Evolutionary conservation across 2,329 filamentous ascomycete genomes (phyloP).

Genomic region (Xylariaceae sp.): DNA sequence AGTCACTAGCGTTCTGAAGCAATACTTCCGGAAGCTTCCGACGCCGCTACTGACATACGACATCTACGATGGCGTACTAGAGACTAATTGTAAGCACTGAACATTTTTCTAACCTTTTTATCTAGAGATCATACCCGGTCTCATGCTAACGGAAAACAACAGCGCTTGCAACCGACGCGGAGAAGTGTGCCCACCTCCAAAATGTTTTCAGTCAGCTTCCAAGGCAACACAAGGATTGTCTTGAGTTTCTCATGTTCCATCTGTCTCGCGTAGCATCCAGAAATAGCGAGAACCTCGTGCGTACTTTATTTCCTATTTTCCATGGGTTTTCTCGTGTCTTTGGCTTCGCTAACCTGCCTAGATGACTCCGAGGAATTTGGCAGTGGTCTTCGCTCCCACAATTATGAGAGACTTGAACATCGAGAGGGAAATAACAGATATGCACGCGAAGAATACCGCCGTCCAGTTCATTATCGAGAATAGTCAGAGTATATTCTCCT

Average conservation of each 20-base stretch:
- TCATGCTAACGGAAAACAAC: conserved; percentile 14
- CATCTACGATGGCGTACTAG: conserved; percentile 82
- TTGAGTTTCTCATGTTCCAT: conserved; percentile 93
- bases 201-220: conserved; percentile 74
- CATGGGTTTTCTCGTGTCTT: neutral
- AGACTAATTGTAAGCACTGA: conserved; percentile 62
- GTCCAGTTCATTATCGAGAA: conserved; percentile 93
- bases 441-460: conserved; percentile 85
- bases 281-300: conserved; percentile 76
- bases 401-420: conserved; percentile 90
- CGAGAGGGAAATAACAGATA: conserved; percentile 92
- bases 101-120: neutral
- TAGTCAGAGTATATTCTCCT: conserved; percentile 71
- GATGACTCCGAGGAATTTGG: conserved; percentile 96
- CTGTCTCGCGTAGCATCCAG: conserved; percentile 77
- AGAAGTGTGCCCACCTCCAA: conserved; percentile 66
- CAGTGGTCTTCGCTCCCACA: conserved; percentile 95
- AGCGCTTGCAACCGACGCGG: conserved; percentile 60
- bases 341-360: conserved; percentile 33
- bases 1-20: conserved; percentile 91
- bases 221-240: conserved; percentile 75
- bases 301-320: conserved; percentile 28
- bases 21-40: conserved; percentile 93
- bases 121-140: neutral
- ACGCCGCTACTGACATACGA: conserved; percentile 86